phyloP scores from a whole-genome alignment of 257 asterid species.

The Petunia axillaris region DNA sequence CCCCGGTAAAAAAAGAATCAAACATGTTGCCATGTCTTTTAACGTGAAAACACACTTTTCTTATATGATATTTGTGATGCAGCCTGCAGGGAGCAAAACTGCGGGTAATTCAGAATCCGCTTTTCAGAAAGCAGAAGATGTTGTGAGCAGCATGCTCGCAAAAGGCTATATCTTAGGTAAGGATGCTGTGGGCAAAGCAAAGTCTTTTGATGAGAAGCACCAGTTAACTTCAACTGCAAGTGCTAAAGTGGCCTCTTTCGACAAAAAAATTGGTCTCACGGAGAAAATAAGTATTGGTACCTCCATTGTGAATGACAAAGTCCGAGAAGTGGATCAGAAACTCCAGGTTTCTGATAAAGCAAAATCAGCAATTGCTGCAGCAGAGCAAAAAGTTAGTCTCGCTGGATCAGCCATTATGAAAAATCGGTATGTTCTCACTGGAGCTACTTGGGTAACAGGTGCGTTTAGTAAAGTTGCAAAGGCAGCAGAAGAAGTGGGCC shows the following conservation, averaged over 20 bases:
- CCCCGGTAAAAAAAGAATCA: constrained; percentile 38
- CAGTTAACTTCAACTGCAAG: constrained; percentile 81
- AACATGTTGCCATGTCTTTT: constrained; percentile 7
- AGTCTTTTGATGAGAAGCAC: constrained; percentile 82
- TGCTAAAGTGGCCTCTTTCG: constrained; percentile 73
- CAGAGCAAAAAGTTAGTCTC: constrained; percentile 78
- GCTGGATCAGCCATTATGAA: constrained; percentile 92
- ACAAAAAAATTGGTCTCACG: constrained; percentile 72
- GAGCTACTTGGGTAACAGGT: constrained; percentile 85
- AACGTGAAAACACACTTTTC: constrained; percentile 20
- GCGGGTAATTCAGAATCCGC: constrained; percentile 63
- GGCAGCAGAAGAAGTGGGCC: constrained; percentile 92
- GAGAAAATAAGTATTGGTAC: constrained; percentile 81
- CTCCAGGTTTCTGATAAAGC: constrained; percentile 91
- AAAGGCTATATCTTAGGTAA: constrained; percentile 86
- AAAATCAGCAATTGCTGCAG: constrained; percentile 77
- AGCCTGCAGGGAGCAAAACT: constrained; percentile 48
- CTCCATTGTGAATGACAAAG: constrained; percentile 77
- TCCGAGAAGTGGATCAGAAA: constrained; percentile 81
- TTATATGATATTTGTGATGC: constrained; percentile 34
- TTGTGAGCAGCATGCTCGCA: constrained; percentile 85
- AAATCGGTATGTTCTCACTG: constrained; percentile 79
- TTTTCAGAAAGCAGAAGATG: constrained; percentile 90
- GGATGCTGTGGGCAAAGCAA: constrained; percentile 79
- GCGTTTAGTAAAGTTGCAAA: constrained; percentile 78